Conservation (phyloP, 352 stramenopile species). For the Aphanomyces astaci region DNA sequence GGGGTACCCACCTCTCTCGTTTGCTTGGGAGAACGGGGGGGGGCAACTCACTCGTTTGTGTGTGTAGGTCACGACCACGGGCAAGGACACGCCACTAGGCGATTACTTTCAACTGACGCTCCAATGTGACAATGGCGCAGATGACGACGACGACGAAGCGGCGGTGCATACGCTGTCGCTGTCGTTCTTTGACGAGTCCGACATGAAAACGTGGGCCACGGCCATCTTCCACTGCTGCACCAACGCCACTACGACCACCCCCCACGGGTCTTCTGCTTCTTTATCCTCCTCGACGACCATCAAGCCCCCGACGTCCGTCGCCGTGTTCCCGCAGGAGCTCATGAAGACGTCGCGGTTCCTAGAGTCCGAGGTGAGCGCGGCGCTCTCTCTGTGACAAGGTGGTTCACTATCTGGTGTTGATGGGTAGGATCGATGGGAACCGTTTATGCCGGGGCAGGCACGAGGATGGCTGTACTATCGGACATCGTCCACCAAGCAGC, state of each 20-base stretch:
- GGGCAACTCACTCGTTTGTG: too few relatives aligned
- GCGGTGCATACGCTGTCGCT: conserved; percentile 73
- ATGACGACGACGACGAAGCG: conserved; percentile 51
- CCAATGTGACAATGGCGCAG: conserved; percentile 41
- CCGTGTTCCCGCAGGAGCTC: conserved; percentile 73
- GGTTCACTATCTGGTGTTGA: background rate
- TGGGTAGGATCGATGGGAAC: background rate
- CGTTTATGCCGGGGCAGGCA: conserved; percentile 29
- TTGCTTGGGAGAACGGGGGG: too few relatives aligned
- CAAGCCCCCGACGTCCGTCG: conserved; percentile 56
- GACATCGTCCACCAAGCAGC: conserved; percentile 63
- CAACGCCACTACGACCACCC: conserved; percentile 80
- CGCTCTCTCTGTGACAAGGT: background rate
- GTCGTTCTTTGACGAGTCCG: conserved; percentile 66
- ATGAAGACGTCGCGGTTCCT: conserved; percentile 75
- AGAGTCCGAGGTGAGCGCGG: background rate
- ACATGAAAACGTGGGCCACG: conserved; percentile 62
- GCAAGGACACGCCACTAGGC: conserved; percentile 39
- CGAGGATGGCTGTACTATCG: conserved; percentile 82
- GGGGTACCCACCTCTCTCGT: too few relatives aligned
- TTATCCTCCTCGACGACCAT: too few relatives aligned
- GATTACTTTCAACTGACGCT: conserved; percentile 84
- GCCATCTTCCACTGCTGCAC: conserved; percentile 82
- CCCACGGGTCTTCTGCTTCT: conserved; percentile 39
- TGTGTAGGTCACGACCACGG: conserved; percentile 17